Evolutionary conservation across 345 rosid species (phyloP).

Genomic region (Syzygium aromaticum): DNA sequence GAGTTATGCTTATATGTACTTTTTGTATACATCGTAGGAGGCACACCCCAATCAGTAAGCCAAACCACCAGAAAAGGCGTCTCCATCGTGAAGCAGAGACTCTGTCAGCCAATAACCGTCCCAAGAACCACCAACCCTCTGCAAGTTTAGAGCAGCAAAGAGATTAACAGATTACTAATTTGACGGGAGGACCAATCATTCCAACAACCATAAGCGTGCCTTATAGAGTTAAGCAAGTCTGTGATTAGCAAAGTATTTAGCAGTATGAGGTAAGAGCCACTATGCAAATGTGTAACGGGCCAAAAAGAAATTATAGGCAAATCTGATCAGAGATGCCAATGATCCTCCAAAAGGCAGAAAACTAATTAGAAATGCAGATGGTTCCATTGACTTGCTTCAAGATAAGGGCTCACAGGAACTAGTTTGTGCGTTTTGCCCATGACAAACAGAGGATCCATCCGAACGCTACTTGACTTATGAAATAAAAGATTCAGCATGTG

Average conservation of each 20-base stretch:
- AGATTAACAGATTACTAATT: background rate
- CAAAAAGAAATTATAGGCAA: background rate
- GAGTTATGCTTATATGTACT: background rate
- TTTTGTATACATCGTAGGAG: background rate
- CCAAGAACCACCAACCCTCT: conserved; percentile 89
- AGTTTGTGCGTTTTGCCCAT: background rate
- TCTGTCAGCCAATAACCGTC: conserved; percentile 97
- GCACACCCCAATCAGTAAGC: conserved; percentile 40
- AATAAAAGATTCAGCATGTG: background rate
- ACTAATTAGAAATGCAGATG: background rate
- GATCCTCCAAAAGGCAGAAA: background rate
- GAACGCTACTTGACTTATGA: background rate
- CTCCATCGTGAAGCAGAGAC: conserved; percentile 79
- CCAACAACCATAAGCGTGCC: background rate
- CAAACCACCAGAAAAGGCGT: conserved; percentile 75
- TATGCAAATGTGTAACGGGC: background rate
- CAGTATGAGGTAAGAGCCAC: background rate
- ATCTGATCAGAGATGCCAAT: background rate
- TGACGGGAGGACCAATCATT: background rate
- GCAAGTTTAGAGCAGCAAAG: conserved; percentile 14
- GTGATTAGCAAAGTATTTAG: background rate
- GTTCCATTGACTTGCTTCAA: background rate
- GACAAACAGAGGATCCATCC: background rate
- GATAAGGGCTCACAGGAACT: background rate
- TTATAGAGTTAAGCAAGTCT: background rate